Percentiles rank a stretch among this genome's conserved stretches.
Evolutionary conservation across 208 protist genomes (phyloP).

Genomic region (Trypanosoma lewisi): DNA sequence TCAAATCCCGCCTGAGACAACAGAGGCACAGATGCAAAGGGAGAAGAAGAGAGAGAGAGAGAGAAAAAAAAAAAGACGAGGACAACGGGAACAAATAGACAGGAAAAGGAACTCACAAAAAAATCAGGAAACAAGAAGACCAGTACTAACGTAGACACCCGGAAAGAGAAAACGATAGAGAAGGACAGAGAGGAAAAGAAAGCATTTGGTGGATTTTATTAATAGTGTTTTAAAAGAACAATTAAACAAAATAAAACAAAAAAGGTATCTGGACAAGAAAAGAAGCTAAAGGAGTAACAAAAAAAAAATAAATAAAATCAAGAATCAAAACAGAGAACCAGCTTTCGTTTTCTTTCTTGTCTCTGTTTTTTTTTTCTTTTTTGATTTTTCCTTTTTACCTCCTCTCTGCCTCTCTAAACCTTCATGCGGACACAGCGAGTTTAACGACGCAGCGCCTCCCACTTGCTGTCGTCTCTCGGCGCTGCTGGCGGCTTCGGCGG

Average conservation of each 20-base stretch:
- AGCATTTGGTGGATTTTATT: no score
- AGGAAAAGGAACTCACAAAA: neutral
- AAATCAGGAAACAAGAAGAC: neutral
- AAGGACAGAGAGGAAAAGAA: neutral
- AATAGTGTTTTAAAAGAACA: neutral
- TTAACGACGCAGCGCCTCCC: slow-evolving; percentile 40
- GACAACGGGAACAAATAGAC: neutral
- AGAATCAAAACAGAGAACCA: neutral
- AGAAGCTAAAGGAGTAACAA: no score
- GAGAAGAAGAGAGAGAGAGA: neutral
- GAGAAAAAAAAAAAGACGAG: neutral
- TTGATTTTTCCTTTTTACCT: slow-evolving; percentile 6
- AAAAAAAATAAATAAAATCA: neutral
- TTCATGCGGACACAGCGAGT: neutral
- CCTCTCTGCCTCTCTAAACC: neutral
- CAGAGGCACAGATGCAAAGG: neutral
- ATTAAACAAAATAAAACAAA: slow-evolving; percentile 1
- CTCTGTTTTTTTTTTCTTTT: slow-evolving; percentile 10
- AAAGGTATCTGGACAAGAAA: neutral
- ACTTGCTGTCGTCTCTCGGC: slow-evolving; percentile 25
- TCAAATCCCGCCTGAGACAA: no score
- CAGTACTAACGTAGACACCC: neutral
- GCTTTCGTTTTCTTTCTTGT: neutral
- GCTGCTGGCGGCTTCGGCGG: slow-evolving; percentile 7
- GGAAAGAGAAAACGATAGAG: neutral